Conservation (phyloP, 2,329 filamentous ascomycete species). For the Neonectria coccinea region DNA sequence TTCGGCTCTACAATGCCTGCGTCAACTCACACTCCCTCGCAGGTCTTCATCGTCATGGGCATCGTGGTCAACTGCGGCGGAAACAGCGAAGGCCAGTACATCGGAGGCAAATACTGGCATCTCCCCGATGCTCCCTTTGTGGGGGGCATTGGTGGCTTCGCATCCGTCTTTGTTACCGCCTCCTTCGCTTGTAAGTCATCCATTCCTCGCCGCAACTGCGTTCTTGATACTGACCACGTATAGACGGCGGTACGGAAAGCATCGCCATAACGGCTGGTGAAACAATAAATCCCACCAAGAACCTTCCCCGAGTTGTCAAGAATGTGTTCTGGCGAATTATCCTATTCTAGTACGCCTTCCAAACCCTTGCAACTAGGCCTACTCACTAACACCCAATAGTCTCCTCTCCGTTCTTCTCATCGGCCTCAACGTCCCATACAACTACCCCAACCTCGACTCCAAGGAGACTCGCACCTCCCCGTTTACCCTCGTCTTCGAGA, state of each 20-base stretch:
- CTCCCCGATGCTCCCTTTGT: constrained; percentile 73
- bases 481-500: constrained; percentile 69
- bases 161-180: constrained; percentile 66
- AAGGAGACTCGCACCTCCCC: constrained; percentile 52
- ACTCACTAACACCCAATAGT: constrained; percentile 36
- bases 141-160: constrained; percentile 73
- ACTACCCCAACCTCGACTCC: constrained; percentile 50
- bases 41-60: constrained; percentile 71
- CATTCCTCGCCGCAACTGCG: not conserved
- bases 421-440: constrained; percentile 70
- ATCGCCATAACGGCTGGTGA: constrained; percentile 76
- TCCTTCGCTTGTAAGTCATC: constrained; percentile 66
- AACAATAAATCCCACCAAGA: constrained; percentile 71
- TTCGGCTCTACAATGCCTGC: accelerated
- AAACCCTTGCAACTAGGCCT: not conserved
- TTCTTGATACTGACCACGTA: not conserved
- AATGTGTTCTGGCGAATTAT: constrained; percentile 75
- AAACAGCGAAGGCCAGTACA: constrained; percentile 65
- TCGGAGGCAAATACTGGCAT: constrained; percentile 69
- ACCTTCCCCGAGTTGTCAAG: constrained; percentile 71
- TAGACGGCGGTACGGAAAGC: constrained; percentile 67
- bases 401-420: constrained; percentile 57
- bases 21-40: not conserved
- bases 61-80: constrained; percentile 66
- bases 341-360: constrained; percentile 57